These are phyloP conservation scores for Phytophthora multivora DNA, from an alignment of 352 stramenopile genomes.

Conservation along the genomic window DNA sequence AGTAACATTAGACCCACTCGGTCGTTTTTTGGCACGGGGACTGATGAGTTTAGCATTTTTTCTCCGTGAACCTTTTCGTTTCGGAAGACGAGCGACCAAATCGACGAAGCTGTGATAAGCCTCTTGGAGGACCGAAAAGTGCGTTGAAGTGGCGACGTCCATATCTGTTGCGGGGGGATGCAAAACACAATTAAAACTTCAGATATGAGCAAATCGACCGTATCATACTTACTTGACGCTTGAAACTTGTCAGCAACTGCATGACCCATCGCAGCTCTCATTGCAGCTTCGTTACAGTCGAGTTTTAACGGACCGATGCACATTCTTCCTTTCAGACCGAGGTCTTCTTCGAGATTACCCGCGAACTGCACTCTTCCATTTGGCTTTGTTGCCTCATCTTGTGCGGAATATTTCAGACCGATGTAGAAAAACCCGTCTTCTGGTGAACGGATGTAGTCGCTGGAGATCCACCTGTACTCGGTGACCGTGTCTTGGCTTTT, in stretches of 20 bases:
- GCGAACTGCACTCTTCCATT: conserved; percentile 27
- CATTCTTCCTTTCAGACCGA: conserved; percentile 65
- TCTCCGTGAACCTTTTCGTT: conserved; percentile 20
- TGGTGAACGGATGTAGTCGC: conserved; percentile 66
- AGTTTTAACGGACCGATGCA: conserved; percentile 62
- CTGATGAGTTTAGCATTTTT: conserved; percentile 1
- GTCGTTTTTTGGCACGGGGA: conserved; percentile 19
- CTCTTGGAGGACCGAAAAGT: conserved; percentile 55
- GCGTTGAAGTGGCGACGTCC: conserved; percentile 41
- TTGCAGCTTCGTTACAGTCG: conserved; percentile 60
- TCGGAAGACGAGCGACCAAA: conserved; percentile 43
- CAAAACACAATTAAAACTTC: background rate
- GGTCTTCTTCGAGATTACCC: conserved; percentile 33
- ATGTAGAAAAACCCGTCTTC: conserved; percentile 77
- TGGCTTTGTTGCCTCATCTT: conserved; percentile 15
- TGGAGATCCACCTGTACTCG: conserved; percentile 58
- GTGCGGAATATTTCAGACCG: conserved; percentile 58
- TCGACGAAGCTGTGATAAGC: conserved; percentile 50
- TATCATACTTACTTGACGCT: conserved; percentile 18
- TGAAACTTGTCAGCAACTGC: conserved; percentile 9
- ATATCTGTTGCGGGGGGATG: conserved; percentile 13
- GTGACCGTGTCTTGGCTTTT: background rate
- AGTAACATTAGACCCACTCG: conserved; percentile 2
- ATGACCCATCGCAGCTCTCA: conserved; percentile 39
- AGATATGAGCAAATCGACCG: background rate